phyloP scores from a whole-genome alignment of 805 yeast species.

The Pichia ethanolica region DNA sequence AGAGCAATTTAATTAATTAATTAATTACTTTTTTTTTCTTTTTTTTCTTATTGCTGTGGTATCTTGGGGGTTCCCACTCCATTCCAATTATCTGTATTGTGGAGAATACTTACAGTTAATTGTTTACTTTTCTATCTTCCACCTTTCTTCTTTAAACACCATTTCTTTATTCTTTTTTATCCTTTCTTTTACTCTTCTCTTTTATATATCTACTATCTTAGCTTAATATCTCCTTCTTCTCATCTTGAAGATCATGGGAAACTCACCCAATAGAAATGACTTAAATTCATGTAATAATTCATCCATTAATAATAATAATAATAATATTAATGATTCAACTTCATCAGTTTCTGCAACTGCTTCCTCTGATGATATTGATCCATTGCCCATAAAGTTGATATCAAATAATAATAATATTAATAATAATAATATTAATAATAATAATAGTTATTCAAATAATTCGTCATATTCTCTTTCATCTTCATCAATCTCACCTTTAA shows the following conservation, averaged over 20 bases:
- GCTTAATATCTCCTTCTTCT: too few relatives aligned
- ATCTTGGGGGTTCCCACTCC: too few relatives aligned
- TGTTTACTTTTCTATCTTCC: too few relatives aligned
- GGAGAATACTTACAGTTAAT: too few relatives aligned
- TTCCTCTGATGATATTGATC: constrained; percentile 6
- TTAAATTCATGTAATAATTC: constrained; percentile 10
- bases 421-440: not conserved
- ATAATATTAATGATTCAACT: constrained; percentile 21
- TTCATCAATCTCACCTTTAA: not conserved
- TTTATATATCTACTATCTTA: too few relatives aligned
- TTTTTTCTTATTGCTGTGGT: too few relatives aligned
- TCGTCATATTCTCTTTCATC: not conserved
- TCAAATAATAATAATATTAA: not conserved
- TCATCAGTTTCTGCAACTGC: constrained; percentile 20
- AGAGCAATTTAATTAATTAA: too few relatives aligned
- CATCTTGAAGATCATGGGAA: constrained; percentile 22
- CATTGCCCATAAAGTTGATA: constrained; percentile 8
- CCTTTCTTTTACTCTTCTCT: too few relatives aligned
- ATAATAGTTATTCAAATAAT: not conserved
- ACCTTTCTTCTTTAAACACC: too few relatives aligned
- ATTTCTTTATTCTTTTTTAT: too few relatives aligned
- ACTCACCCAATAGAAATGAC: constrained; percentile 35
- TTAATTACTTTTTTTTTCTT: too few relatives aligned
- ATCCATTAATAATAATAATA: not conserved
- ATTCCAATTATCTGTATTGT: too few relatives aligned